Evolutionary conservation across 2,329 filamentous ascomycete species (phyloP).

Genomic region (Bimuria novae-zelandiae): DNA sequence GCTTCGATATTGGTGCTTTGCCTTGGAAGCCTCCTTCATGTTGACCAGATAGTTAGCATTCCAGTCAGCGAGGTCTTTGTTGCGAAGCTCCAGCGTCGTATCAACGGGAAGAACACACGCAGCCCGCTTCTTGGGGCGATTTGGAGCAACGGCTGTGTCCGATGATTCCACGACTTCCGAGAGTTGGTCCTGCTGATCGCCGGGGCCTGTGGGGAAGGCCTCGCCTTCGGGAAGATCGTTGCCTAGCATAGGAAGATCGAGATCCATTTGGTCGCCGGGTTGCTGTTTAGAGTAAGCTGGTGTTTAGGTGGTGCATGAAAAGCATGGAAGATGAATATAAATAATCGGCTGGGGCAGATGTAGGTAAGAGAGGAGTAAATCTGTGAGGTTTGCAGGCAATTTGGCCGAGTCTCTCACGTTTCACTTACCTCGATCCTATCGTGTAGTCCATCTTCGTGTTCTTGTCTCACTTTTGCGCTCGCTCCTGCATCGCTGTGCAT

Average conservation of each 20-base stretch:
- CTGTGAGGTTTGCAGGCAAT: conserved; percentile 11
- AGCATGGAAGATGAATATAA: conserved; percentile 1
- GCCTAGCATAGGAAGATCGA: conserved; percentile 39
- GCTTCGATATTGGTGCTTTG: conserved; percentile 52
- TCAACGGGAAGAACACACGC: conserved; percentile 55
- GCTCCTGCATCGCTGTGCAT: conserved; percentile 41
- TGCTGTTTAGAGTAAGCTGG: conserved; percentile 29
- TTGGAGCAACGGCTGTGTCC: conserved; percentile 45
- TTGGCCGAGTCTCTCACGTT: not conserved
- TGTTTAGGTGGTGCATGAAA: conserved; percentile 8
- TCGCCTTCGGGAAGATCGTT: conserved; percentile 41
- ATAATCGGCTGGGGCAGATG: not conserved
- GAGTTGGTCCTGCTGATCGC: conserved; percentile 16
- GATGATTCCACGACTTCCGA: conserved; percentile 42
- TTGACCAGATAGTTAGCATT: conserved; percentile 63
- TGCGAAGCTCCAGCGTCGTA: conserved; percentile 56
- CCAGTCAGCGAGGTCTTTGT: conserved; percentile 61
- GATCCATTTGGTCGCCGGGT: conserved; percentile 31
- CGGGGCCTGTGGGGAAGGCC: conserved; percentile 24
- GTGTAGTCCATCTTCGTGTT: conserved; percentile 48
- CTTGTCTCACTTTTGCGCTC: conserved; percentile 48
- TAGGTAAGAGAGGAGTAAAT: conserved; percentile 9
- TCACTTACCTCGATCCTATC: conserved; percentile 44
- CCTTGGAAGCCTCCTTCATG: conserved; percentile 57
- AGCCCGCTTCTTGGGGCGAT: conserved; percentile 43